Base-by-base conservation (phyloP, 768 basidiomycete genomes). In the Steccherinum ochraceum region DNA sequence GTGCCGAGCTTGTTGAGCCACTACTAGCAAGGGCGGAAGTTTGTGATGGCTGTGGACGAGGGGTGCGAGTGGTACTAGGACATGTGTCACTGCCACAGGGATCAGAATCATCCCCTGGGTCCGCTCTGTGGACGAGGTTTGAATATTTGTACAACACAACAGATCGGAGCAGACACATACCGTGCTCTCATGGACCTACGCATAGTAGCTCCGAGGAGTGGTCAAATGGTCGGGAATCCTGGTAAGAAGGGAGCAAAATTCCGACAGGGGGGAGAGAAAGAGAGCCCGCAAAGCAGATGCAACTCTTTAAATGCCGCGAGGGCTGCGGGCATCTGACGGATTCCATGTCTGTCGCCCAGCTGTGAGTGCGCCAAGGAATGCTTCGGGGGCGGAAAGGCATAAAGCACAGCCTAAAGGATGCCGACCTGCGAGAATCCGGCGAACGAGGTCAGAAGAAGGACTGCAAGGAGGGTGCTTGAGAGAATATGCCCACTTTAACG, bases 401-500 rank as follows among this genome's bases (percentile, higher is more conserved):
- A 35, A 16, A 35, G 30, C 30, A 35, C 30, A 7, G 30, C 30
- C 30, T 7, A 35, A 7, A 35, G 7, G 30, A 35, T 35, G 30
- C 7, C 30, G 7, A 16, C n/a, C 7, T 35, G 30, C 7, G 30
- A 35, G 7, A 35, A 16, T 35, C 16, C 30, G 30, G 30, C 30
- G 30, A 7, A 35, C 7, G 30, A 35, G 7, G 30, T 16, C 30
- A 35, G 30, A 16, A 35, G 30, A 16, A 35, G 30, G 16, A n/a
- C n/a, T n/a, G n/a, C n/a, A n/a, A n/a, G 16, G 30, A 35, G 30
- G 30, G n/a, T n/a, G n/a, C n/a, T n/a, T 49, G 52, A 49, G 48
- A 50, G 43, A 20, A 21, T 45, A 49, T 46, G 40, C 45, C 54
- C 54, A 47, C 52, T 54, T 48, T 45, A 54, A 54, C 24, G 24